Conservation (phyloP, 2,329 filamentous ascomycete genomes). For the Calonectria pteridis region DNA sequence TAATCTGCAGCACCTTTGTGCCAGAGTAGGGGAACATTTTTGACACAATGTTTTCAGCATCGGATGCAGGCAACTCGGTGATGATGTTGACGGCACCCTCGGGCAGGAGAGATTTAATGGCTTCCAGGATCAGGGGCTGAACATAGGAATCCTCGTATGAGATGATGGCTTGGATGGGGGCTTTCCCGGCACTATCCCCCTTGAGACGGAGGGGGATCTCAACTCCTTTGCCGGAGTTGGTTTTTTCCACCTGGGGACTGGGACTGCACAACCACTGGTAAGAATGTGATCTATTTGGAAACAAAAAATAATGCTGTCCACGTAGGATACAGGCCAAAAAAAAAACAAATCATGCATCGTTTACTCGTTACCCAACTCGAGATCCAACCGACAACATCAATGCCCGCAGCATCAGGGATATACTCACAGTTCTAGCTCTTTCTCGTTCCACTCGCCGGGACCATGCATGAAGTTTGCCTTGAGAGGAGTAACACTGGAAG, state of each 20-base stretch:
- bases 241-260: slow-evolving; percentile 26
- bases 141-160: slow-evolving; percentile 92
- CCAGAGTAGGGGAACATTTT: slow-evolving; percentile 50
- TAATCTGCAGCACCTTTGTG: slow-evolving; percentile 78
- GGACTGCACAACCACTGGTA: slow-evolving; percentile 48
- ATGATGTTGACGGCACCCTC: slow-evolving; percentile 67
- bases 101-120: slow-evolving; percentile 75
- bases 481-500: slow-evolving; percentile 82
- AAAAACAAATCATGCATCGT: slow-evolving; percentile 40
- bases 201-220: slow-evolving; percentile 38
- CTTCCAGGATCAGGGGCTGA: slow-evolving; percentile 83
- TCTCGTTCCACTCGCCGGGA: slow-evolving; percentile 69
- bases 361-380: slow-evolving; percentile 32
- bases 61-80: slow-evolving; percentile 52
- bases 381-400: slow-evolving; percentile 16
- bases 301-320: slow-evolving; percentile 31
- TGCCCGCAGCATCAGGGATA: slow-evolving; percentile 40
- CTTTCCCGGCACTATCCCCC: slow-evolving; percentile 25
- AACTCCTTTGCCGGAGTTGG: slow-evolving; percentile 30
- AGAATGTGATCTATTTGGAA: slow-evolving; percentile 52
- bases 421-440: slow-evolving; percentile 88
- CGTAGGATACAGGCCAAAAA: slow-evolving; percentile 47
- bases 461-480: slow-evolving; percentile 93
- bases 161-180: slow-evolving; percentile 73
- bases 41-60: slow-evolving; percentile 51